Conservation (phyloP, 2,329 filamentous ascomycete genomes). For the Sphaerulina populicola region DNA sequence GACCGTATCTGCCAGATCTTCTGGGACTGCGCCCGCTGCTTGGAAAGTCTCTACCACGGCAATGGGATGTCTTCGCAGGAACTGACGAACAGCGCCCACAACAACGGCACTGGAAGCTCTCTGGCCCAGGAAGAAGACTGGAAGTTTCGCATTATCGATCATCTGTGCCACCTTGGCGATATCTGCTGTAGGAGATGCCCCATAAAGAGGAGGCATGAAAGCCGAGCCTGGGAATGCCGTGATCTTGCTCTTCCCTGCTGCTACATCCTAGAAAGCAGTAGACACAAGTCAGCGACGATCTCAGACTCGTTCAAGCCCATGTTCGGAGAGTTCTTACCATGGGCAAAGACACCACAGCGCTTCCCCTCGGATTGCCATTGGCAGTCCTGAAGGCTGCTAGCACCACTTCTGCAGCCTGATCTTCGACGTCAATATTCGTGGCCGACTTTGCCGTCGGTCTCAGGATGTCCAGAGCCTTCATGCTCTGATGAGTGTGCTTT, state of each 20-base stretch:
- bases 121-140: constrained; percentile 43
- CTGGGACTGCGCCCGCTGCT: constrained; percentile 41
- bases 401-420: constrained; percentile 43
- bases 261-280: background rate
- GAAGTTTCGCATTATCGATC: constrained; percentile 31
- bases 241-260: constrained; percentile 33
- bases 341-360: constrained; percentile 39
- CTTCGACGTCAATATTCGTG: constrained; percentile 39
- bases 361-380: constrained; percentile 37
- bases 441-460: constrained; percentile 40
- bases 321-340: constrained; percentile 37
- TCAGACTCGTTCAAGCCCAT: background rate
- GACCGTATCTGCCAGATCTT: constrained; percentile 37
- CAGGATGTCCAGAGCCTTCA: constrained; percentile 40
- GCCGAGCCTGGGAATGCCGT: constrained; percentile 35
- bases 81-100: constrained; percentile 37
- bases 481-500: constrained; percentile 43
- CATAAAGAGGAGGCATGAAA: constrained; percentile 38
- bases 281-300: background rate
- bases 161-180: constrained; percentile 32
- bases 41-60: constrained; percentile 47
- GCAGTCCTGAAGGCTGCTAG: constrained; percentile 42
- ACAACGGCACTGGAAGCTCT: constrained; percentile 37
- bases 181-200: constrained; percentile 32
- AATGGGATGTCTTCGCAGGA: constrained; percentile 38